Conservation (phyloP, 495 filamentous ascomycete species). For the Xylaria venustula region DNA sequence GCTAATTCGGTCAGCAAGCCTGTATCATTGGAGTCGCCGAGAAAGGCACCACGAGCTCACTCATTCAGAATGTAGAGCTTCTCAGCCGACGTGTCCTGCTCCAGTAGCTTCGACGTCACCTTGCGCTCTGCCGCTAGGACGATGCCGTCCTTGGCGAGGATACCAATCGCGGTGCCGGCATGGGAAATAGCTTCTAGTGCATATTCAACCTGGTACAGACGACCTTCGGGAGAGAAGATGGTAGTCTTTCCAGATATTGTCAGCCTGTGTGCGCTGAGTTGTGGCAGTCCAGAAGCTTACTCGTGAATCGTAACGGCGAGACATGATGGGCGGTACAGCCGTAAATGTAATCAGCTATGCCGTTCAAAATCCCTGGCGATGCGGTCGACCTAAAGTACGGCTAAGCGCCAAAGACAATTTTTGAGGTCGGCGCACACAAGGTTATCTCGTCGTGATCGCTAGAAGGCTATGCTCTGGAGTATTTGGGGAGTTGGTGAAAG, state of each 20-base stretch:
- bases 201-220: conserved; percentile 99
- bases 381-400: background rate
- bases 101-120: conserved; percentile 97
- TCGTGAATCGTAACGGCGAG: conserved; percentile 96
- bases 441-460: background rate
- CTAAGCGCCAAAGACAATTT: background rate
- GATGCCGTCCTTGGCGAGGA: conserved; percentile 96
- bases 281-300: conserved; percentile 51
- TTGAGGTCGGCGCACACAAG: background rate
- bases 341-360: conserved; percentile 1
- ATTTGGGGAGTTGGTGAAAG: too few relatives aligned
- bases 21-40: background rate
- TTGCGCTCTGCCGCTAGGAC: conserved; percentile 98
- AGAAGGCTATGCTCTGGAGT: background rate
- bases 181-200: conserved; percentile 98
- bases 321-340: conserved; percentile 59
- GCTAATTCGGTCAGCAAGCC: conserved; percentile 44
- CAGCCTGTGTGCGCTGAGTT: conserved; percentile 31
- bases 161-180: conserved; percentile 92
- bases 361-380: background rate
- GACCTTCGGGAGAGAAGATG: conserved; percentile 98
- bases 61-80: conserved; percentile 99
- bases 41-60: conserved; percentile 51
- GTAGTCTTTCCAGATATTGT: conserved; percentile 69
- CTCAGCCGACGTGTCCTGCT: conserved; percentile 99